Conservation (phyloP, 2,329 filamentous ascomycete genomes). For the Colletotrichum tofieldiae region DNA sequence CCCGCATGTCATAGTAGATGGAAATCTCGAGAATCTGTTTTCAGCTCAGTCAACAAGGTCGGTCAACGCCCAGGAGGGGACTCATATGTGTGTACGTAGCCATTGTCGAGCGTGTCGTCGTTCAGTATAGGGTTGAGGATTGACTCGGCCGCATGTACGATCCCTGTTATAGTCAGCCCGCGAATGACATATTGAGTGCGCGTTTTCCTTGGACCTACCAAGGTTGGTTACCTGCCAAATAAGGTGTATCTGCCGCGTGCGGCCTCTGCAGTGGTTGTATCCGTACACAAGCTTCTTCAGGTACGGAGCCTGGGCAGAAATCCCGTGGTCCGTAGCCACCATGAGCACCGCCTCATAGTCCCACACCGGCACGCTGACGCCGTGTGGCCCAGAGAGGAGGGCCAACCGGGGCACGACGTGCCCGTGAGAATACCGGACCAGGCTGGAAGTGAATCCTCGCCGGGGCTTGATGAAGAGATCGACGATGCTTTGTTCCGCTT, state of each 20-base stretch:
- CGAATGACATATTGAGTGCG: too few relatives aligned
- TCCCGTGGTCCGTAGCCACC: background rate
- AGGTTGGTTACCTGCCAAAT: slow-evolving; percentile 13
- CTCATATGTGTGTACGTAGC: slow-evolving; percentile 2
- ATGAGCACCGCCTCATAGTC: slow-evolving; percentile 13
- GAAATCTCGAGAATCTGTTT: slow-evolving; percentile 13
- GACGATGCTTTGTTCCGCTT: slow-evolving; percentile 1
- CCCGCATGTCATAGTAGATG: background rate
- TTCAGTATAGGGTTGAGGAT: slow-evolving; percentile 20
- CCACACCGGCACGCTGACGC: background rate
- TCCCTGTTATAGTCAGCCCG: background rate
- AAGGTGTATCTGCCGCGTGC: background rate
- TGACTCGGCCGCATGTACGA: slow-evolving; percentile 2
- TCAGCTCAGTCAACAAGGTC: background rate
- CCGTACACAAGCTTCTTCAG: slow-evolving; percentile 5
- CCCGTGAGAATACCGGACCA: background rate
- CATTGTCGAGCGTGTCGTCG: background rate
- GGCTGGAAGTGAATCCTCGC: slow-evolving; percentile 3
- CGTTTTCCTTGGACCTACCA: background rate
- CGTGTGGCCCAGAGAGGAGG: background rate
- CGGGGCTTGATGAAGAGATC: slow-evolving; percentile 7
- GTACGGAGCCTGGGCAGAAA: background rate
- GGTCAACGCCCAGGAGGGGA: background rate
- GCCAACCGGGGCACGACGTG: background rate
- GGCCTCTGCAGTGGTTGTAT: slow-evolving; percentile 7